Conservation (phyloP, 345 rosid species). For the Passiflora organensis region DNA sequence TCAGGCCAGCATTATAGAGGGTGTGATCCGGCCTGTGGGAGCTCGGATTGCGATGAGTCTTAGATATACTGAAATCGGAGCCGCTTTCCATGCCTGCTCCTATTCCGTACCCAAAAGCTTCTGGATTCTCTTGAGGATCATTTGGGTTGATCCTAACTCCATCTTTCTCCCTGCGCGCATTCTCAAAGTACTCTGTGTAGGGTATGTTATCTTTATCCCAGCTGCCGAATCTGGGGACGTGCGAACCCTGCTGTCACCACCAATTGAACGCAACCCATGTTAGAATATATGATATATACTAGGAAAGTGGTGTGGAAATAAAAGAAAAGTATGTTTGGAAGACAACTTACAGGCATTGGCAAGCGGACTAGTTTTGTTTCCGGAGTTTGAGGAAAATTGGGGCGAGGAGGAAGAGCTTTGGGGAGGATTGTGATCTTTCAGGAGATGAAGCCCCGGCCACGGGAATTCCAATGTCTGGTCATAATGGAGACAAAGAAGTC, state of each 20-base stretch:
- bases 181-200: constrained; percentile 50
- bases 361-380: too few relatives aligned
- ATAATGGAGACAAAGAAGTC: too few relatives aligned
- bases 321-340: too few relatives aligned
- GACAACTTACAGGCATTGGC: constrained; percentile 11
- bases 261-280: background rate
- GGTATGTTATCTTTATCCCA: constrained; percentile 47
- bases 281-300: background rate
- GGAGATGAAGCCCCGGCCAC: too few relatives aligned
- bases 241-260: constrained; percentile 31
- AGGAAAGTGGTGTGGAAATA: too few relatives aligned
- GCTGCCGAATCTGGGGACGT: constrained; percentile 49
- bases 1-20: background rate
- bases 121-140: constrained; percentile 54
- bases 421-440: too few relatives aligned
- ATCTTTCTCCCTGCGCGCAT: constrained; percentile 39
- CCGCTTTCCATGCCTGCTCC: too few relatives aligned
- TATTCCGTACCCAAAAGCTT: background rate
- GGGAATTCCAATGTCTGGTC: too few relatives aligned
- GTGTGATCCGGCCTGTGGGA: background rate
- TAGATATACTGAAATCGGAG: constrained; percentile 6
- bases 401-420: too few relatives aligned
- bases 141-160: constrained; percentile 42
- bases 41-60: background rate
- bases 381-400: too few relatives aligned